Percentiles rank a stretch among this genome's conserved stretches.
phyloP scores from a whole-genome alignment of 768 basidiomycete species.

The Suillus bovinus region DNA sequence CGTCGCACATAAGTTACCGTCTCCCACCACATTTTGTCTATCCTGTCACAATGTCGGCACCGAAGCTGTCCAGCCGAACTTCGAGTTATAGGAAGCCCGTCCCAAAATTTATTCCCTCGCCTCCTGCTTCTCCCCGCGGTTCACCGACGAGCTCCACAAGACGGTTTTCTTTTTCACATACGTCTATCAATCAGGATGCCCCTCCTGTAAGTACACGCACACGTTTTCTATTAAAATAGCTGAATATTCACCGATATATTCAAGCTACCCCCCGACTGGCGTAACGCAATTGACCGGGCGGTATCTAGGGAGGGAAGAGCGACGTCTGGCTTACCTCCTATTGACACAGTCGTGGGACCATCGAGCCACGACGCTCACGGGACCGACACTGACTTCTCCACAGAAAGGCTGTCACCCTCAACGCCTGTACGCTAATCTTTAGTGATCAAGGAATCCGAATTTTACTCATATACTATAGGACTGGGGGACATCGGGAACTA shows the following conservation, averaged over 20 bases:
- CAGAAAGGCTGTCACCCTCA: constrained; percentile 34
- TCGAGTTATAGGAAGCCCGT: constrained; percentile 75
- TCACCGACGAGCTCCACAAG: constrained; percentile 35
- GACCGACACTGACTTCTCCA: constrained; percentile 25
- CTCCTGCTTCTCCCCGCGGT: constrained; percentile 43
- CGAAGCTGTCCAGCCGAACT: constrained; percentile 32
- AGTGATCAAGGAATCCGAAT: constrained; percentile 22
- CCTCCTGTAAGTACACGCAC: constrained; percentile 31
- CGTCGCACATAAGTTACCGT: not conserved
- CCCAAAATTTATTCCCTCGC: constrained; percentile 65
- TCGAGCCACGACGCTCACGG: constrained; percentile 25
- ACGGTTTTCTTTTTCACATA: constrained; percentile 29
- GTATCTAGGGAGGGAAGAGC: constrained; percentile 31
- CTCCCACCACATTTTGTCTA: not conserved
- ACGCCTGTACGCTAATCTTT: constrained; percentile 34
- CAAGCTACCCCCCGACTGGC: constrained; percentile 38
- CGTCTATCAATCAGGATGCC: constrained; percentile 22
- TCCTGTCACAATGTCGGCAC: constrained; percentile 25
- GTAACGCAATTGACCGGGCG: constrained; percentile 34
- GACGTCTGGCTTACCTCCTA: constrained; percentile 29
- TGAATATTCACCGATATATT: constrained; percentile 13
- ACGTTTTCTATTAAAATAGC: constrained; percentile 1
- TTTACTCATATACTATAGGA: constrained; percentile 33
- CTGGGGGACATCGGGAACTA: constrained; percentile 30
- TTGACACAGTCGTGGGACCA: constrained; percentile 34